A percentile compares a stretch with the other conserved stretches of the same genome.
Evolutionary conservation across 176 grass and related monocot genomes (phyloP).

Genomic region (Otatea glauca): DNA sequence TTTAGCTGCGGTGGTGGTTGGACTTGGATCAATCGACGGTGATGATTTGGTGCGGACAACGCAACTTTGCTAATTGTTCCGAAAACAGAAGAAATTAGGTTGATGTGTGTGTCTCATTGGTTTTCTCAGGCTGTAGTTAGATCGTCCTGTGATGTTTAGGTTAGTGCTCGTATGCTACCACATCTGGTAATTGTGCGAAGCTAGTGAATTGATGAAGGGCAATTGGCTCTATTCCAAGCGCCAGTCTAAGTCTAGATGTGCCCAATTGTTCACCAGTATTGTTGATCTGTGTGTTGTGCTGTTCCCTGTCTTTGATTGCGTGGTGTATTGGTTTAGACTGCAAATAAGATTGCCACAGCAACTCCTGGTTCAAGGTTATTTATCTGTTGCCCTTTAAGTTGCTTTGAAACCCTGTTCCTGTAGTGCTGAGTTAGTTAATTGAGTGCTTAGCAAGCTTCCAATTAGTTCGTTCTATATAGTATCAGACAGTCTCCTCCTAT

Average conservation of each 20-base stretch:
- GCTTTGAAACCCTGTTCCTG: neutral
- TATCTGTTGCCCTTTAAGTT: neutral
- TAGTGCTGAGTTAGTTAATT: neutral
- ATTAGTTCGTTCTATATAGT: neutral
- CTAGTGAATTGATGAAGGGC: neutral
- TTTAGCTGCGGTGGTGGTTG: neutral
- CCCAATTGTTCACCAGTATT: neutral
- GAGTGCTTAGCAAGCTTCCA: neutral
- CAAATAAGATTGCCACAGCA: neutral
- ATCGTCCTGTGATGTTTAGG: slow-evolving; percentile 9
- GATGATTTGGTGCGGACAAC: neutral
- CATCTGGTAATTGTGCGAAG: neutral
- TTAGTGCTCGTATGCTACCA: neutral
- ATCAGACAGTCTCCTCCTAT: neutral
- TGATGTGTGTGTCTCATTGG: neutral
- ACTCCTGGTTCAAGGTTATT: neutral
- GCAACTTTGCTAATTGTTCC: neutral
- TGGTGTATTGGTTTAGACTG: neutral
- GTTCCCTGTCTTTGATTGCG: neutral
- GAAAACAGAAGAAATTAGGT: neutral
- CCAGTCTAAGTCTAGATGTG: neutral
- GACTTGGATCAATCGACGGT: slow-evolving; percentile 18
- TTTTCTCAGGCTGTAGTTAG: neutral
- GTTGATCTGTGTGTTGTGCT: neutral
- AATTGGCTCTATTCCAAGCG: neutral